Base-by-base conservation (phyloP, 768 basidiomycete genomes). In the Leccinum truebloodii region DNA sequence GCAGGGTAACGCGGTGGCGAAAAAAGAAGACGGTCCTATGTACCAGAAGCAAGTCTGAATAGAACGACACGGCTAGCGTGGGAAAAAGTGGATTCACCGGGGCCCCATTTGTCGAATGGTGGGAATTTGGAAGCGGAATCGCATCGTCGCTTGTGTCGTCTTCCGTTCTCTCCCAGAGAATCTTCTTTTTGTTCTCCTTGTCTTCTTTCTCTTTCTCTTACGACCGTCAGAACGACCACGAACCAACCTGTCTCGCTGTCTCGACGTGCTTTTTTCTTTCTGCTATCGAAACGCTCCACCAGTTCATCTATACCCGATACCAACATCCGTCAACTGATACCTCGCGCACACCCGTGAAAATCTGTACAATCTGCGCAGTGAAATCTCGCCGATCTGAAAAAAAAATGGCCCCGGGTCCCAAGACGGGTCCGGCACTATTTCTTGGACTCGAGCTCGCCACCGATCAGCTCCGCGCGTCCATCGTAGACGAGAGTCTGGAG, bases 381-480 rank as follows among this genome's bases (percentile, higher is more conserved):
- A 57, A 7, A 53, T 22, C 46, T 37, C 49, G 32, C 50, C 32
- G 59, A 61, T 59, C 61, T 59, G 10, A 30, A 59, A 30, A 60
- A 60, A 61, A 63, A 51, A 75, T 75, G 72, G 73, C 75, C 32
- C 71, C 75, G 46, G 71, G 63, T 58, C 58, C 76, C 57, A 82
- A 82, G 72, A 65, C 72, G 22, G 76, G 77, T 48, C 73, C 78
- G 41, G 73, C 80, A n/a, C 82, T 90, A 66, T 94, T 93, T 76
- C 85, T 95, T 46, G 93, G 92, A 60, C 82, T 95, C 71, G 92
- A 94, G 78, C 83, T 94, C 57, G 87, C 89, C 4, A 87, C 87
- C 37, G 92, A 94, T 79, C 89, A 92, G 75, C 77, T 94, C 49
- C 84, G 90, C 53, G 92, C 90, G 49, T 87, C 89, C 54, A 83